Conservation (phyloP, 768 basidiomycete species). For the Lactarius pseudohatsudake region DNA sequence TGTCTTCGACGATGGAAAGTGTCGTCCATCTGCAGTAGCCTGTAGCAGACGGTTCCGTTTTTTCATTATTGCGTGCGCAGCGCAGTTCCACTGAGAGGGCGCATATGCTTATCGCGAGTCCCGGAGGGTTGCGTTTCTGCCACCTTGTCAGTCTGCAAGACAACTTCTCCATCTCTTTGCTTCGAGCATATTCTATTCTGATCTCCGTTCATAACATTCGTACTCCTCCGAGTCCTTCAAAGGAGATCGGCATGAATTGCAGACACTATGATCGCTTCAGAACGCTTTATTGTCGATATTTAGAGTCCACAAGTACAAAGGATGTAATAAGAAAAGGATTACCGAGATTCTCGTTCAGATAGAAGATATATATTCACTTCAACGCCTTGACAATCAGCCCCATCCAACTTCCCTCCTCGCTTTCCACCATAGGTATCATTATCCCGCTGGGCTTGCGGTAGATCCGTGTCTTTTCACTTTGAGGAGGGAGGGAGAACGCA, state of each 20-base stretch:
- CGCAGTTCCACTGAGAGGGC: too few species aligned
- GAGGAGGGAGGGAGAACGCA: conserved; percentile 23
- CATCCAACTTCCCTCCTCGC: conserved; percentile 21
- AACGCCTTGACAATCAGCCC: conserved; percentile 24
- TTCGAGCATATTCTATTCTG: too few species aligned
- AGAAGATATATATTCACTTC: conserved; percentile 8
- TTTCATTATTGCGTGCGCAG: background rate
- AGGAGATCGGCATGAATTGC: too few species aligned
- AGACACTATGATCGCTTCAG: background rate
- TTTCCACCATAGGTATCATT: conserved; percentile 25
- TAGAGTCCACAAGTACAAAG: background rate
- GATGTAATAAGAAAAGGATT: background rate
- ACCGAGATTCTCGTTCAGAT: background rate
- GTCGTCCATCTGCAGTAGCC: background rate
- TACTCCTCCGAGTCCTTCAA: too few species aligned
- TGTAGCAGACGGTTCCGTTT: background rate
- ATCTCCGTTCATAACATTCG: too few species aligned
- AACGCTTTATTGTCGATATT: background rate
- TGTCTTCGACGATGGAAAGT: background rate
- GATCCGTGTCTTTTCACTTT: conserved; percentile 22
- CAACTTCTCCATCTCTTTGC: background rate
- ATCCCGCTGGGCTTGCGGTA: conserved; percentile 22
- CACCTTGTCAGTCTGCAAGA: background rate
- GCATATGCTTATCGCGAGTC: background rate
- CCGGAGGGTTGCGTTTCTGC: background rate